Evolutionary conservation across 2,329 filamentous ascomycete species (phyloP), one percentile per base, ranked within the genome.

Genomic region (Epichloe uncinata): DNA sequence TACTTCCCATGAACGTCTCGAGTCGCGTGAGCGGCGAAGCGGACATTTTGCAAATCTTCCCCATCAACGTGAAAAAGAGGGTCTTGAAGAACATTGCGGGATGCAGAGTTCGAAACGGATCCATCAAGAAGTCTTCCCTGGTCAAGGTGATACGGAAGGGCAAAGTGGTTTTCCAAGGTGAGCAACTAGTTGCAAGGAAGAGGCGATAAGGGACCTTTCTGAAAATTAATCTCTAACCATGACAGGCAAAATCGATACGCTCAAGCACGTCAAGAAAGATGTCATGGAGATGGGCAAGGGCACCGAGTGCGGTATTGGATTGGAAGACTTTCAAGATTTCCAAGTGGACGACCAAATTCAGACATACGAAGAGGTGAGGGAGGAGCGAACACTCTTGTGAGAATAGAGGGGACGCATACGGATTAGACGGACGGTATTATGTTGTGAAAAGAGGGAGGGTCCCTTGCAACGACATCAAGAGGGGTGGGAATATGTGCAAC

Each of bases 191-290:
- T 6, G 2, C 2, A 9, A 9, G 4, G 8, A 30, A 30, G 30
- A 30, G 16, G 22, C 22, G 7, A 8, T 1, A 26, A 26, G 2
- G 22, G 7, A 8, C 22, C 7, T 8, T 12, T 4, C 3, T 11
- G 20, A 8, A 16, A 49, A 60, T 50, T 49, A 20, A 42, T 15
- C 3, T 41, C 40, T 0, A 34, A 34, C 20, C 15, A 26, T 50
- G 22, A 30, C 52, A 95, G 91, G 90, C 56, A 76, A 75, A 47
- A 78, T 97, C 42, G 76, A 80, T 16, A 87, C 87, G 1, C 79
- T 98, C 52, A 96, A 93, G 70, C 86, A 94, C 60, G 81, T 85
- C 65, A 96, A 97, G 75, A 94, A 94, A 65, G 87, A 96, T 56
- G 86, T 93, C 33, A 72, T 73, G 43, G 87, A 95, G 61, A 93